Conservation (phyloP, 2,329 filamentous ascomycete genomes). For the Calonectria hawksworthii region DNA sequence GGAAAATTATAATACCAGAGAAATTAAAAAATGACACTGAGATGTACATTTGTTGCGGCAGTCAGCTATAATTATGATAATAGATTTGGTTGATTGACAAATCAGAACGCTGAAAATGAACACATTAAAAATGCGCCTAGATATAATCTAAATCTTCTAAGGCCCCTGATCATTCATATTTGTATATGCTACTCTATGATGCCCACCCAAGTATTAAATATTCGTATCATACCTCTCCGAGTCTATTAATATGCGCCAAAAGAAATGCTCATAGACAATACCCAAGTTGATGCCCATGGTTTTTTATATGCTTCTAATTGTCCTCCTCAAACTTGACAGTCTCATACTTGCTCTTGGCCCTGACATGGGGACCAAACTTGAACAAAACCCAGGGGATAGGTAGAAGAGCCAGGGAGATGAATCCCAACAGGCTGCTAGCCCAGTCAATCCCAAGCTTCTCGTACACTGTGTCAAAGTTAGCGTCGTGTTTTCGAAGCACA, state of each 20-base stretch:
- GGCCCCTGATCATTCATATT: neutral
- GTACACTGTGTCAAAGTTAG: conserved; percentile 55
- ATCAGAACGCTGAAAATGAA: too few species aligned
- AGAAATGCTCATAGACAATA: neutral
- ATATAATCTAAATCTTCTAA: neutral
- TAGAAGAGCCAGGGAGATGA: conserved; percentile 62
- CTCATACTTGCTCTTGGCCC: conserved; percentile 51
- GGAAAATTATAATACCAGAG: neutral
- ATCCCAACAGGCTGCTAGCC: conserved; percentile 62
- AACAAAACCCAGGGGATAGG: conserved; percentile 68
- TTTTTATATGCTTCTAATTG: neutral
- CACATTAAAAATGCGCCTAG: neutral
- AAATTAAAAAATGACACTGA: neutral
- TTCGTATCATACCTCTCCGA: neutral
- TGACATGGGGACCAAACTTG: conserved; percentile 57
- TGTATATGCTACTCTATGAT: neutral
- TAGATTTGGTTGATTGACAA: neutral
- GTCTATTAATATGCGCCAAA: neutral
- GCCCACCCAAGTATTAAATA: neutral
- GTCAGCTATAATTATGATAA: too few species aligned
- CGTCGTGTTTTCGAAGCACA: neutral
- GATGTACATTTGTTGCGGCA: neutral
- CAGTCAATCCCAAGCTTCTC: conserved; percentile 58
- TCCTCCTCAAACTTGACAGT: conserved; percentile 44
- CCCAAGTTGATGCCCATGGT: neutral